A percentile compares a stretch with the other conserved stretches of the same genome.
Conservation (phyloP, 1,284 basidiomycete genomes). For the Singerocomus rubriflavus region DNA sequence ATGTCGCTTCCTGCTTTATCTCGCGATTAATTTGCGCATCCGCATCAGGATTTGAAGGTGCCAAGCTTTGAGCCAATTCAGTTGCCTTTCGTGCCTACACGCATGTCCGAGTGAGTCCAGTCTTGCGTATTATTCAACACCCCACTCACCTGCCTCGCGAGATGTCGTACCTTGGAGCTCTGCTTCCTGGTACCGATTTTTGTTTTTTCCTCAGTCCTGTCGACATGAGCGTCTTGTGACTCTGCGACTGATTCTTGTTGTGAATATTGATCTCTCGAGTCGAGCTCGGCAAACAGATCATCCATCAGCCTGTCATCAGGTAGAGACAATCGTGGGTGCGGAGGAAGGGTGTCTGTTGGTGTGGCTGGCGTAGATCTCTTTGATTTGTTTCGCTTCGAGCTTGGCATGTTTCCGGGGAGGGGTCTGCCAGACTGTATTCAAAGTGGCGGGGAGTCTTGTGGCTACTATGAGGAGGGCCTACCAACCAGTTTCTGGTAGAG, state of each 20-base stretch:
- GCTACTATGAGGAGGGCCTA: neutral
- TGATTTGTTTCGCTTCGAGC: constrained; percentile 47
- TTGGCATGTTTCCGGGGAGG: constrained; percentile 33
- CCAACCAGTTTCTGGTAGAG: too few species aligned
- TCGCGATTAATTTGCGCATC: constrained; percentile 69
- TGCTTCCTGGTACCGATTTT: constrained; percentile 48
- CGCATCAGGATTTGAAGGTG: constrained; percentile 57
- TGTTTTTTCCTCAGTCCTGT: constrained; percentile 38
- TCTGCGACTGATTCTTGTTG: constrained; percentile 50
- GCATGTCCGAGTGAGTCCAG: constrained; percentile 1
- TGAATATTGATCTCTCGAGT: constrained; percentile 51
- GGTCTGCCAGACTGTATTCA: too few species aligned
- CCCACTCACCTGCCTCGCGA: constrained; percentile 69
- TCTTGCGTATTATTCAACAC: neutral
- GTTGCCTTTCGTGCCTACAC: constrained; percentile 75
- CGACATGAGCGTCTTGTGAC: constrained; percentile 45
- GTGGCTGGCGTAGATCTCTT: constrained; percentile 42
- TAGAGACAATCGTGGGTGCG: neutral
- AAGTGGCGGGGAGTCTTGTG: constrained; percentile 3
- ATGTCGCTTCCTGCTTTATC: constrained; percentile 68
- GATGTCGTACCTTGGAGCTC: constrained; percentile 69
- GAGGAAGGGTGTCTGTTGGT: constrained; percentile 24
- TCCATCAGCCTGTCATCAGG: constrained; percentile 60
- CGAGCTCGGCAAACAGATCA: constrained; percentile 70
- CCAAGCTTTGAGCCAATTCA: constrained; percentile 56